These are phyloP conservation scores for Boechera stricta DNA, from an alignment of 345 rosid species.

Conservation along the genomic window DNA sequence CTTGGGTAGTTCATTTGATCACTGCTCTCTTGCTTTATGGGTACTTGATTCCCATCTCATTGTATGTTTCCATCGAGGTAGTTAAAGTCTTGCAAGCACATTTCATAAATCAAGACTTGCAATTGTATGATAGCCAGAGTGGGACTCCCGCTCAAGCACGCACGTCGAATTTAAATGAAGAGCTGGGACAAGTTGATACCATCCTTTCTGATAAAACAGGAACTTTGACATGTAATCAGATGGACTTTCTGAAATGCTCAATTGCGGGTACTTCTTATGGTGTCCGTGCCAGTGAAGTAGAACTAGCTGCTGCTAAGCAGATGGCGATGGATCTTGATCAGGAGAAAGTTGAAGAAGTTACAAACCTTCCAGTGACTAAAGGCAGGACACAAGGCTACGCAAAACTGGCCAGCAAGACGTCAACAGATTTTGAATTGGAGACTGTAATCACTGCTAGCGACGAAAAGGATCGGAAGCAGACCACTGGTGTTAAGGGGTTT, in stretches of 20 bases:
- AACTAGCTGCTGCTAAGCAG: constrained; percentile 63
- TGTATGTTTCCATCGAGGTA: constrained; percentile 76
- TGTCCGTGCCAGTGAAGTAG: constrained; percentile 59
- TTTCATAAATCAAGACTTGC: constrained; percentile 65
- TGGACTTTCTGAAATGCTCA: constrained; percentile 86
- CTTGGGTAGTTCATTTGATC: constrained; percentile 58
- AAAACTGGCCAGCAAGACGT: constrained; percentile 39
- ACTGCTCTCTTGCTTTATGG: constrained; percentile 73
- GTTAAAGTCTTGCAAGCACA: constrained; percentile 76
- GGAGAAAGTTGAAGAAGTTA: constrained; percentile 43
- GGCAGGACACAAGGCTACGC: constrained; percentile 35
- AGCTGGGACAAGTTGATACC: constrained; percentile 80
- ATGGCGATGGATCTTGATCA: constrained; percentile 55
- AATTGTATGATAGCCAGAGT: constrained; percentile 69
- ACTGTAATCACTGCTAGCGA: constrained; percentile 64
- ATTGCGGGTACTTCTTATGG: constrained; percentile 79
- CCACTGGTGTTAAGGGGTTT: constrained; percentile 57
- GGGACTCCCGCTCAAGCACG: constrained; percentile 65
- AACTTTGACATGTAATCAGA: constrained; percentile 82
- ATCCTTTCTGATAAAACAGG: constrained; percentile 84
- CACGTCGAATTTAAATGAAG: constrained; percentile 79
- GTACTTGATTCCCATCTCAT: constrained; percentile 79
- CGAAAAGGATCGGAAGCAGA: constrained; percentile 47
- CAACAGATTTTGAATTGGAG: constrained; percentile 78
- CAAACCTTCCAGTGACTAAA: constrained; percentile 8